A percentile compares a stretch with the other conserved stretches of the same genome.
Evolutionary conservation across 352 stramenopile genomes (phyloP).

Genomic region (Phytophthora meadii): DNA sequence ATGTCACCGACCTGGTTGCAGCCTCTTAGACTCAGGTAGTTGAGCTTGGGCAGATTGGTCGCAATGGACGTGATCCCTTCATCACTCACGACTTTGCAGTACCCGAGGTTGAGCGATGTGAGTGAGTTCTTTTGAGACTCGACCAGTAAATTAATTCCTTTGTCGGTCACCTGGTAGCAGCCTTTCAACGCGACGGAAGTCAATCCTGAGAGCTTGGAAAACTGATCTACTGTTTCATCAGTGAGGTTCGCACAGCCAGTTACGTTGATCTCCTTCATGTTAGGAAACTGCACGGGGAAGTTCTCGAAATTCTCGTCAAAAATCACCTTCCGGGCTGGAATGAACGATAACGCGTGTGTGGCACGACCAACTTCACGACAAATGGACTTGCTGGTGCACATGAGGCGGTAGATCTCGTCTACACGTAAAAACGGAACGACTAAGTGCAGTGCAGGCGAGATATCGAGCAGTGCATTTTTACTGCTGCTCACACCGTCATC

Average conservation of each 20-base stretch:
- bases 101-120: constrained; percentile 74
- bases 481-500: constrained; percentile 20
- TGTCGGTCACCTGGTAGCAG: constrained; percentile 72
- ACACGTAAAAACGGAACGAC: constrained; percentile 53
- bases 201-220: constrained; percentile 48
- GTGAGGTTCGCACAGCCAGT: constrained; percentile 71
- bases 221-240: constrained; percentile 48
- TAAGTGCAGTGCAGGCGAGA: constrained; percentile 56
- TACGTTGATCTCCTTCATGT: constrained; percentile 60
- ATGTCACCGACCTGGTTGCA: constrained; percentile 65
- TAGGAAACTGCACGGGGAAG: constrained; percentile 56
- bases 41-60: constrained; percentile 44
- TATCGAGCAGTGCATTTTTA: constrained; percentile 25
- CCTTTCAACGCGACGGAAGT: constrained; percentile 64
- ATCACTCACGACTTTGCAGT: constrained; percentile 80
- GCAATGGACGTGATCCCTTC: constrained; percentile 57
- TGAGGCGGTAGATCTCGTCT: constrained; percentile 60
- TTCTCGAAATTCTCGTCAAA: constrained; percentile 51
- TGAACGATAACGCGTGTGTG: constrained; percentile 61
- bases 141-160: constrained; percentile 42
- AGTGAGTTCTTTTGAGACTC: constrained; percentile 35
- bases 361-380: constrained; percentile 49
- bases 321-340: constrained; percentile 53
- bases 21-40: constrained; percentile 65
- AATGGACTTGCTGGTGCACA: constrained; percentile 55